Conservation (phyloP, 306 rosid species). For the Prunus persica region DNA sequence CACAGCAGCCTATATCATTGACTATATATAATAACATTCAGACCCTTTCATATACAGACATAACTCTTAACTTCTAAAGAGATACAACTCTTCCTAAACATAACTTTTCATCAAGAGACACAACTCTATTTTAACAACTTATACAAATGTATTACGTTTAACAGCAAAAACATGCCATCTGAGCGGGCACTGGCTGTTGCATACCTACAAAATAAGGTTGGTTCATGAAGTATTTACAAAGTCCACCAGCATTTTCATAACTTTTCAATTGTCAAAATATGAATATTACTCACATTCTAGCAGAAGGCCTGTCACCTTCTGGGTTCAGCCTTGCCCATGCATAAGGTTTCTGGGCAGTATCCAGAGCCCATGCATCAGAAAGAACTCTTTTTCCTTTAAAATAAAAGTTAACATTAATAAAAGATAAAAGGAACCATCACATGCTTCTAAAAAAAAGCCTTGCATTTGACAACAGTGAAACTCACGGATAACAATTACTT, state of each 20-base stretch:
- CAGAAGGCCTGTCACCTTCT: conserved; percentile 97
- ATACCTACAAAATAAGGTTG: conserved; percentile 67
- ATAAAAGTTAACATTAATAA: conserved; percentile 1
- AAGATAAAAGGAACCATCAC: conserved; percentile 7
- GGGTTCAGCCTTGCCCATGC: conserved; percentile 89
- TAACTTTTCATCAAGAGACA: no score
- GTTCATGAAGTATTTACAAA: conserved; percentile 18
- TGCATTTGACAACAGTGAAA: not conserved
- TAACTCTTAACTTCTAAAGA: no score
- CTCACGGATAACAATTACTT: not conserved
- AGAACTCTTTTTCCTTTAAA: conserved; percentile 78
- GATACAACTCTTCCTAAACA: no score
- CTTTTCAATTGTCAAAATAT: conserved; percentile 14
- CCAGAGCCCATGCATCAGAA: conserved; percentile 94
- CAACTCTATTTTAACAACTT: no score
- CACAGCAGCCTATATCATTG: no score
- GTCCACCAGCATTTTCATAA: conserved; percentile 8
- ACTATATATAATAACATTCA: no score
- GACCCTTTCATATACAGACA: no score
- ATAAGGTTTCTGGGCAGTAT: conserved; percentile 98
- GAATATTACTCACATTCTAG: conserved; percentile 82
- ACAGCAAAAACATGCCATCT: conserved; percentile 99
- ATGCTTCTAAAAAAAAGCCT: conserved; percentile 1
- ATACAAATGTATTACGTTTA: no score
- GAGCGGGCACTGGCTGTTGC: conserved; percentile 99